Base-by-base conservation (phyloP, 73 alveolate genomes). In the Paramecium bursaria region DNA sequence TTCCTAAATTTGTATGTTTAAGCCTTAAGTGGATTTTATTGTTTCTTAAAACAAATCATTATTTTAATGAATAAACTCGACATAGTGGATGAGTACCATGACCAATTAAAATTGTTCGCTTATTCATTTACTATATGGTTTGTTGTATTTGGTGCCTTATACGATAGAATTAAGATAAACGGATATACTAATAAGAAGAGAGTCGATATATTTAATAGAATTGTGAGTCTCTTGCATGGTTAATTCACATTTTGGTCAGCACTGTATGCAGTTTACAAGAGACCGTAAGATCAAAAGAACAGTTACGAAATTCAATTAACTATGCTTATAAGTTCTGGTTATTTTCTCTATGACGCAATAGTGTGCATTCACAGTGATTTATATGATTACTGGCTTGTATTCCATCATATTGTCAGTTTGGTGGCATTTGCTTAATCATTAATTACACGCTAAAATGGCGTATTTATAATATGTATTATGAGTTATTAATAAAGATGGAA, bases 281-380 rank as follows among this genome's bases (percentile, higher is more conserved):
- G 29, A 25, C 47, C 76, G 11, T 67, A 67, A 44, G 23, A 42
- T 21, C 44, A 67, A 17, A 42, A 30, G 55, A 67, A 67, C 44
- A 25, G 42, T 67, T 11, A 15, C 4, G 46, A 31, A 25, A 67
- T 67, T 35, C 3, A 67, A 19, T 33, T 67, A 25, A 19, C 44
- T 33, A 31, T 67, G 55, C 19, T 67, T 1, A 42, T 42, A 19
- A 35, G 82, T 19, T 42, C 82, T 39, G 82, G 60, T 7, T 67
- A 67, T 67, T 33, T 67, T n/a, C 60, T 57, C 33, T 67, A 67
- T 47, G 82, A 67, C 82, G 55, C 44, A 44, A 35, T 67, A 67
- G 35, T 67, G 11, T 67, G 82, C 11, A 42, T 47, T 67, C 44
- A 35, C 33, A 39, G 33, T 26, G 82, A 67, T 42, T 67, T 67